Base-by-base conservation (phyloP, 73 alveolate species). In the Symbiodinium pilosum region DNA sequence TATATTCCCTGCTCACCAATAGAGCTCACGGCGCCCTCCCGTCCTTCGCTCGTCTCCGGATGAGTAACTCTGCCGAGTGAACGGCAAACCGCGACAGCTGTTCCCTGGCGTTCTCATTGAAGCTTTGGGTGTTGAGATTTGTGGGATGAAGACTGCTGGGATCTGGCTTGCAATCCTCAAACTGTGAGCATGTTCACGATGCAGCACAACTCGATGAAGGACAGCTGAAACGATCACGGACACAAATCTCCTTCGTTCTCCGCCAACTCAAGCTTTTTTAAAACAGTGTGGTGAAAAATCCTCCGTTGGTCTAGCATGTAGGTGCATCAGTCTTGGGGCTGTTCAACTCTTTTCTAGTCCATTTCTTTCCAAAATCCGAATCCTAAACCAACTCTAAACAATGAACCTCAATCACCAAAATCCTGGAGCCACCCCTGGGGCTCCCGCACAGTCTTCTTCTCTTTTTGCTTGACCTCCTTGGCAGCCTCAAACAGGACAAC, bases 41-140 rank as follows among this genome's bases (percentile, higher is more conserved):
- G 34, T n/a, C 93, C 93, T 86, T 86, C 83, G 34, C 42, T 24
- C 93, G 81, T 16, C 93, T 83, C 26, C 83, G 81, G 83, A 86
- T 51, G 44, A 86, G 83, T 38, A 86, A 54, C 83, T 47, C 93
- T 16, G 93, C 83, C 42, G 83, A 47, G 40, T 86, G 93, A 40
- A 44, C 36, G 83, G 93, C 93, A 34, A 86, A 86, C 42, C 26
- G 28, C 38, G 69, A 39, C 42, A 86, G 56, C 52, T 86, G 83
- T 39, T 86, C 93, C 93, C 93, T 86, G 93, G 16, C 12, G 4
- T 32, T 4, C 59, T 14, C 21, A 18, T 47, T 75, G 1, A 40
- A 52, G 36, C 38, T 38, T 77, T 75, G 0, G 91, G 59, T 34
- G 3, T 56, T 56, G 18, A 20, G 30, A 38, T 30, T n/a, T 30